Evolutionary conservation across 352 stramenopile species (phyloP), one percentile per base, ranked within the genome.

Genomic region (Peronospora belbahrii): DNA sequence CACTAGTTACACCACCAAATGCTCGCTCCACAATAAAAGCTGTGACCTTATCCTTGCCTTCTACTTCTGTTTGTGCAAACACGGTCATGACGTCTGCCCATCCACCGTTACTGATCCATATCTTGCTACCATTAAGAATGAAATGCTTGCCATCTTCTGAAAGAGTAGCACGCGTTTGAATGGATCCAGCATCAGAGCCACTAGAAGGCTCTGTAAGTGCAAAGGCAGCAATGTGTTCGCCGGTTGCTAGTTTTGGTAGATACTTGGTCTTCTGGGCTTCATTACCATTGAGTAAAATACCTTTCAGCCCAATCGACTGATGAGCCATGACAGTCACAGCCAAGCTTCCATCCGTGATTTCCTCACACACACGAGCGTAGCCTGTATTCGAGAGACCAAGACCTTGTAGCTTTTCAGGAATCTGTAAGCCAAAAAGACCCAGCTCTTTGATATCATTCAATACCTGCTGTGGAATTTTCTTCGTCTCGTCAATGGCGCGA

Each of bases 71-170:
- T 72, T 98, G 97, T 17, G 94, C 95, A 71, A 98, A 98, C 8
- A 98, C 90, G 13, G 97, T 91, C 80, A 98, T 97, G 41, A 98
- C 68, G 11, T 96, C 88, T n/a, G 95, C 94, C 70, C 97, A 93
- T 31, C 80, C 88, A 19, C 87, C 88, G 78, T 98, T 98, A 41
- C 87, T 97, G 62, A 98, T 98, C 95, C 95, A 99, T 46, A 97
- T 86, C 74, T 98, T 99, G 58, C 74, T 78, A 56, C 89, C 89
- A 67, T 97, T 97, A 6, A 97, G 55, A 42, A 96, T 71, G 59
- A 88, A 97, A 48, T 90, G 74, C 47, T 83, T 84, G 56, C 94
- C 83, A 27, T 97, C 89, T 27, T 95, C 85, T 37, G 91, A 91
- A 44, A 95, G 59, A 37, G 73, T 84, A 10, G 89, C 89, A 18